Percentiles rank a stretch among this genome's conserved stretches.
These are phyloP conservation scores for Yarrowia bubula DNA, from an alignment of 805 yeast genomes.

Conservation along the genomic window DNA sequence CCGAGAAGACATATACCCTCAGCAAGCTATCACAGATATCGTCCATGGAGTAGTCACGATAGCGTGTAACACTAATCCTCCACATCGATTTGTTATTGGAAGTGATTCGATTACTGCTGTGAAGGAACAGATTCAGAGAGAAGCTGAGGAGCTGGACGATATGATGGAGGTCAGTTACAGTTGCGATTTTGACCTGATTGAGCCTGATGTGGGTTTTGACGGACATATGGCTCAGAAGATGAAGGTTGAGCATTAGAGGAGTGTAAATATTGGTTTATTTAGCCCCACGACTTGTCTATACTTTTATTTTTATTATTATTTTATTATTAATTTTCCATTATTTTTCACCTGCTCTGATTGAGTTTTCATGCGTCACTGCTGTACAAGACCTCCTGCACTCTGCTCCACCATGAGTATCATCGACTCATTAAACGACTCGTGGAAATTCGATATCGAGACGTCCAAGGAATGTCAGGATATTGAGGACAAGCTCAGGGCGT, in stretches of 20 bases:
- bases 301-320: no score
- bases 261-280: neutral
- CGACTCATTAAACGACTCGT: no score
- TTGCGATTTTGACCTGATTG: neutral
- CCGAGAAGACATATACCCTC: constrained; percentile 9
- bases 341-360: no score
- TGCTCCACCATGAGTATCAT: no score
- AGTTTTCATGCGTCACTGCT: no score
- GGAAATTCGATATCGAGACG: no score
- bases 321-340: no score
- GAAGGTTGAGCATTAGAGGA: neutral
- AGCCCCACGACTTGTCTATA: neutral
- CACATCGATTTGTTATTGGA: constrained; percentile 18
- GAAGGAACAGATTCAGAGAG: constrained; percentile 3
- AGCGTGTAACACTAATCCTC: constrained; percentile 14
- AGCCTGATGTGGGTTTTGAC: neutral
- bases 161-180: constrained; percentile 20
- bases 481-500: no score
- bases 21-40: constrained; percentile 7
- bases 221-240: neutral
- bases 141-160: constrained; percentile 20
- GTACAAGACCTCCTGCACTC: no score
- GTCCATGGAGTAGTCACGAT: constrained; percentile 15
- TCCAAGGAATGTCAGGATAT: no score
- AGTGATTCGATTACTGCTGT: neutral